Base-by-base conservation (phyloP, 805 yeast species). In the Blastobotrys peoriensis region DNA sequence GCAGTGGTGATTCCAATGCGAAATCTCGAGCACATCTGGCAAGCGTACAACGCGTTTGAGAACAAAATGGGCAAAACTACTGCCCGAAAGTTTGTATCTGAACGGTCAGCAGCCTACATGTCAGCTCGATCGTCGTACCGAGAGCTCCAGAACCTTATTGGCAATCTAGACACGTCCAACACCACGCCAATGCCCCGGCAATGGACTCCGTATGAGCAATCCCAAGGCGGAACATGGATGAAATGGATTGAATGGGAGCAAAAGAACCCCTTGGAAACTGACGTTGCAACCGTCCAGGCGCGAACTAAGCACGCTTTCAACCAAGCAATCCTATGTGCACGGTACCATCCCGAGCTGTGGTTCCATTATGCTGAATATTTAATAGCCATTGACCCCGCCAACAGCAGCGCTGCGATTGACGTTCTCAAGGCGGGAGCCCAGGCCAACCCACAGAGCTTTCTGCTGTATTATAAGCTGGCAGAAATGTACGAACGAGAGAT, bases 81-180 rank as follows among this genome's bases (percentile, higher is more conserved):
- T 2, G 93, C 96, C 3, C 78, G 95, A 56, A 86, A 86, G 62
- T 79, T 83, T 58, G 81, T 89, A 43, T 80, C 85, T 36, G 97
- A 89, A 54, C 73, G 79, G 48, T 83, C 94, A 9, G 79, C 85
- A 3, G 83, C 79, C 10, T 93, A 88, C 60, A 86, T 91, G 96
- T 79, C 75, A 52, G 89, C 96, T 1, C 73, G 96, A 50, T 75
- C 93, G 0, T 71, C 84, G 66, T 77, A 78, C 49, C 79, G 76
- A 35, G 95, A 86, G 58, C 77, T 87, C 74, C 68, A 71, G 9
- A 75, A 76, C 49, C 51, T 82, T 2, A 76, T 86, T 0, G 65
- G 67, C 30, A 75, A 73, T 17, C 57, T 85, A 6, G 67, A 67
- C 44, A 64, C 79, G 3, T 49, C 47, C 48, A 36, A 41, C 35